Base-by-base conservation (phyloP, 106 monocot genomes). In the Dactylorhiza incarnata region DNA sequence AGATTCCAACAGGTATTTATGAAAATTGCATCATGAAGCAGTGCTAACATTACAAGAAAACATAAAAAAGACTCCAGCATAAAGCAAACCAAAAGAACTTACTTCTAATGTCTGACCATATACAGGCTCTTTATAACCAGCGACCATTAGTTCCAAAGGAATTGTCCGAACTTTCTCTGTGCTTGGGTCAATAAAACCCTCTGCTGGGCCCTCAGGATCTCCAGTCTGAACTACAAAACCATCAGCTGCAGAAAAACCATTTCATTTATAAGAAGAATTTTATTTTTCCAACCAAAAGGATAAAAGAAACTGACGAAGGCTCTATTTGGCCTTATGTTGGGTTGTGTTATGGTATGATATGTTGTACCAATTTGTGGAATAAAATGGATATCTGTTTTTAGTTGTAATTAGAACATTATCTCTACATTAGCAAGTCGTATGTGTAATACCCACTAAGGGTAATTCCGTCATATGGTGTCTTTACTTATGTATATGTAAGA, bases 221-320 rank as follows among this genome's bases (percentile, higher is more conserved):
- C 97, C 97, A 71, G 91, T 94, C 81, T 99, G 97, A 74, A 99
- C 97, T 70, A 99, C 97, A 84, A 99, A 99, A 12, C 97, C 97
- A 81, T 99, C 97, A 74, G 97, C 97, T 97, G 87, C 79, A 89
- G 24, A 16, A 84, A 56, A 74, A 75, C n/a, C 58, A 59, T 59
- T 59, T 20, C 20, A 59, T 59, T 59, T 6, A 59, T 22, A 5
- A 59, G 19, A 59, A 19, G n/a, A 37, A 59, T 59, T 23, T 22
- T 59, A 19, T 8, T 59, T 7, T 56, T 56, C 17, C 6, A 6
- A 19, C 56, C 16, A 52, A 13, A 52, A 15, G 10, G 15, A 52
- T 15, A 52, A 52, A 9, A 52, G 51, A 52, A 14, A 52, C 10
- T 52, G 15, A 52, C 11, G 10, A 52, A 52, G 3, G 15, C 37